Conservation (phyloP, 805 yeast genomes). For the Ogataea trehaloabstinens region DNA sequence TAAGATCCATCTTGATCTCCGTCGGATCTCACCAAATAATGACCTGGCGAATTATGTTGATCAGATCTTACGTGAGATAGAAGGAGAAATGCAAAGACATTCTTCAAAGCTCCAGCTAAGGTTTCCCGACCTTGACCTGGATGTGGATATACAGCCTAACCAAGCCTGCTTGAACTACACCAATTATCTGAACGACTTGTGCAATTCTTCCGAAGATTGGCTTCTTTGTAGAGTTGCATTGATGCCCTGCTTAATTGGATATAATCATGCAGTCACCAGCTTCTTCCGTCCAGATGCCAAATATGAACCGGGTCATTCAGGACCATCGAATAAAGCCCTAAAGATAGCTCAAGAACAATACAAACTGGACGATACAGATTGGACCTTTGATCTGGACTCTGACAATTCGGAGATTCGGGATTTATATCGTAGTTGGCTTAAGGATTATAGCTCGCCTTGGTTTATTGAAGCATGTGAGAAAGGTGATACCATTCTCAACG, state of each 20-base stretch:
- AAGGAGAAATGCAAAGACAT: slow-evolving; percentile 57
- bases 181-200: slow-evolving; percentile 54
- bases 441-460: slow-evolving; percentile 59
- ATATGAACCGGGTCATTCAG: slow-evolving; percentile 13
- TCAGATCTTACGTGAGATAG: slow-evolving; percentile 48
- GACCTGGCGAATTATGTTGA: slow-evolving; percentile 51
- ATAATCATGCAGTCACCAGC: slow-evolving; percentile 47
- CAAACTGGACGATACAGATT: not conserved
- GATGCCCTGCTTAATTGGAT: slow-evolving; percentile 77
- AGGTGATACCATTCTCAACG: slow-evolving; percentile 45
- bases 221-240: slow-evolving; percentile 64
- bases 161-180: slow-evolving; percentile 61
- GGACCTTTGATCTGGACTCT: slow-evolving; percentile 2
- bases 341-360: slow-evolving; percentile 2
- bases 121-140: slow-evolving; percentile 45
- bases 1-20: slow-evolving; percentile 61
- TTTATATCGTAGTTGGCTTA: slow-evolving; percentile 53
- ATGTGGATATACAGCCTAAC: slow-evolving; percentile 43
- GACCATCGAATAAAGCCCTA: slow-evolving; percentile 18
- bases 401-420: slow-evolving; percentile 29
- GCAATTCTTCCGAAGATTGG: slow-evolving; percentile 54
- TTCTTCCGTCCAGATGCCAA: slow-evolving; percentile 5
- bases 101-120: slow-evolving; percentile 42
- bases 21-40: slow-evolving; percentile 56
- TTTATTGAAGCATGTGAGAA: slow-evolving; percentile 49